Conservation (phyloP, 768 basidiomycete species). For the Ephemerocybe angulata region DNA sequence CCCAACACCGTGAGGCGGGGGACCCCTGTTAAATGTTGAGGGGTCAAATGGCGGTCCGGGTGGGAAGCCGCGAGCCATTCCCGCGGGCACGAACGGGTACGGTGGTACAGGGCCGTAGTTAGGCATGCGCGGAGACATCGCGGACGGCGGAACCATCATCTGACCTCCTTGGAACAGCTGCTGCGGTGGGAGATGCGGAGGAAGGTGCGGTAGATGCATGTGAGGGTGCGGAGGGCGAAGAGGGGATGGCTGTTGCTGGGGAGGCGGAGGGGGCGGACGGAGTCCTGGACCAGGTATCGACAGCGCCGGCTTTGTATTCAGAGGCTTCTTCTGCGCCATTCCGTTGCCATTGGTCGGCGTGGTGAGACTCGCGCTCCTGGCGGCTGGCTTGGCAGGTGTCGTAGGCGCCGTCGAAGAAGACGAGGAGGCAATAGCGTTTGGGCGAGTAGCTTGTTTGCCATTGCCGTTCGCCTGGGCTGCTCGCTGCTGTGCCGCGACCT, state of each 20-base stretch:
- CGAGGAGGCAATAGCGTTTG: slow-evolving; percentile 48
- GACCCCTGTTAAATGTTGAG: slow-evolving; percentile 39
- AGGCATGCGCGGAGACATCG: slow-evolving; percentile 55
- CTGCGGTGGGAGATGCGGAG: slow-evolving; percentile 43
- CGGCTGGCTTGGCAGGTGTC: slow-evolving; percentile 35
- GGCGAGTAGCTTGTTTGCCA: slow-evolving; percentile 42
- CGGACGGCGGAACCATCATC: slow-evolving; percentile 37
- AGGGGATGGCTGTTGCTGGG: slow-evolving; percentile 28
- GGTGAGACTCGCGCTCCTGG: slow-evolving; percentile 40
- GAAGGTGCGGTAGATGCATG: slow-evolving; percentile 28
- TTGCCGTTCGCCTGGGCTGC: slow-evolving; percentile 16
- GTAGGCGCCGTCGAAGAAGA: slow-evolving; percentile 17
- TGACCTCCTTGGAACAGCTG: slow-evolving; percentile 41
- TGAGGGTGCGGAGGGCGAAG: slow-evolving; percentile 20
- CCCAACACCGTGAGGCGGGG: slow-evolving; percentile 31
- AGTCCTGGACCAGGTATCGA: slow-evolving; percentile 14
- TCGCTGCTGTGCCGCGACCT: slow-evolving; percentile 25
- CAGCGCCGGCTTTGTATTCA: slow-evolving; percentile 41
- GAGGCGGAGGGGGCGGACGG: slow-evolving; percentile 26
- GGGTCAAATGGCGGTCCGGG: slow-evolving; percentile 53
- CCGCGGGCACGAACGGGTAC: slow-evolving; percentile 48
- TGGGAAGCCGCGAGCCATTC: slow-evolving; percentile 35
- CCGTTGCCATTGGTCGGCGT: slow-evolving; percentile 35
- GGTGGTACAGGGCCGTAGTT: slow-evolving; percentile 41
- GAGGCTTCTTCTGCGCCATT: slow-evolving; percentile 57